Conservation (phyloP, 2,329 filamentous ascomycete genomes). For the Macroventuria anomochaeta region DNA sequence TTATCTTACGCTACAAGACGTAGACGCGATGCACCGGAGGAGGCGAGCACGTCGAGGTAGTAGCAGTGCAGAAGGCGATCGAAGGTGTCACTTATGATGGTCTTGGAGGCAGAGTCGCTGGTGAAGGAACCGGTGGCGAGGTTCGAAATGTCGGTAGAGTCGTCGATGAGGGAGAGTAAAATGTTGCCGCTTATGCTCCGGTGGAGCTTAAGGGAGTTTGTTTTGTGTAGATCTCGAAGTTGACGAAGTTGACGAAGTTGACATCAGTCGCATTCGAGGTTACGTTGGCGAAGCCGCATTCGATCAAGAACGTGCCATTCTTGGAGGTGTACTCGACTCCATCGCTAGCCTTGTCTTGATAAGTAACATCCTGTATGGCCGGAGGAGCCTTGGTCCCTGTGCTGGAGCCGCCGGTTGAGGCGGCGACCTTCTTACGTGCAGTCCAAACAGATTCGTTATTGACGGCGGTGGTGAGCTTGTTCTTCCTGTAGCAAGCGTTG, state of each 20-base stretch:
- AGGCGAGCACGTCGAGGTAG: slow-evolving; percentile 8
- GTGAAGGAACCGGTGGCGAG: slow-evolving; percentile 9
- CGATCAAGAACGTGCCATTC: slow-evolving; percentile 10
- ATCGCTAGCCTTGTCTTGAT: slow-evolving; percentile 11
- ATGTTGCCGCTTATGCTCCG: slow-evolving; percentile 9
- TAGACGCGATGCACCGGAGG: slow-evolving; percentile 10
- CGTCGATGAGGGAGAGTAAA: slow-evolving; percentile 11
- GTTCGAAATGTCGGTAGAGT: slow-evolving; percentile 10
- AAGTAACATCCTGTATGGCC: slow-evolving; percentile 4
- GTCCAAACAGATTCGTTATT: slow-evolving; percentile 14
- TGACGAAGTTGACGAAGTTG: slow-evolving; percentile 6
- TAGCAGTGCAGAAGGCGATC: slow-evolving; percentile 15
- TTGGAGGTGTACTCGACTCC: slow-evolving; percentile 12
- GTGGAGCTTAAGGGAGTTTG: slow-evolving; percentile 14
- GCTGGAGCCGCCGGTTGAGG: neutral
- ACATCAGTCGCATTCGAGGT: slow-evolving; percentile 11
- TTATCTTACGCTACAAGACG: slow-evolving; percentile 10
- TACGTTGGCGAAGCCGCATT: slow-evolving; percentile 10
- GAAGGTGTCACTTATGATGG: slow-evolving; percentile 11
- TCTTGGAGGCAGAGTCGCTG: slow-evolving; percentile 8
- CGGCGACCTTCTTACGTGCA: slow-evolving; percentile 13
- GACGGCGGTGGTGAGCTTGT: slow-evolving; percentile 9
- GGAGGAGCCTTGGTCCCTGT: neutral
- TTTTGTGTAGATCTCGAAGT: slow-evolving; percentile 12
- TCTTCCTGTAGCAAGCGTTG: slow-evolving; percentile 15